Evolutionary conservation across 1,284 basidiomycete species (phyloP).

Genomic region (Melampsora medusae): DNA sequence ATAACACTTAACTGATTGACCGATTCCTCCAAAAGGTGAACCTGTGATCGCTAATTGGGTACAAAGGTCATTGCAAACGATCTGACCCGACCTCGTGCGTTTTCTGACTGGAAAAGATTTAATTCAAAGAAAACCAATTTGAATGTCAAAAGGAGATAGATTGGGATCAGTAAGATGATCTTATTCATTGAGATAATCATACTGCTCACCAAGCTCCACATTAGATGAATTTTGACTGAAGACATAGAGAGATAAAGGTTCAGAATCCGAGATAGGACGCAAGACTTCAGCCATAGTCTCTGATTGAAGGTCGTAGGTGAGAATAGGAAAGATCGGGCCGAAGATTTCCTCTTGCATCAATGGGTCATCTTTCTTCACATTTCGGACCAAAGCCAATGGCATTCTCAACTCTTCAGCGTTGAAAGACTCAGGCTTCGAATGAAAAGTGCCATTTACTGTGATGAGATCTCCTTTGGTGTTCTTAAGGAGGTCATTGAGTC

Average conservation of each 20-base stretch:
- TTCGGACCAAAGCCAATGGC: constrained; percentile 53
- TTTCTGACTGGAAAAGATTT: constrained; percentile 21
- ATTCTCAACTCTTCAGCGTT: constrained; percentile 48
- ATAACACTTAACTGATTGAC: constrained; percentile 47
- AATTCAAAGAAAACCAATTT: neutral
- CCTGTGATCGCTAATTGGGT: constrained; percentile 52
- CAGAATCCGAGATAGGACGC: constrained; percentile 54
- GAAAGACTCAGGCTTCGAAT: constrained; percentile 34
- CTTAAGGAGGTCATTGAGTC: constrained; percentile 52
- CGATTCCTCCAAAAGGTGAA: constrained; percentile 49
- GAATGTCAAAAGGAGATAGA: too few species aligned
- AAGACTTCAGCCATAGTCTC: constrained; percentile 49
- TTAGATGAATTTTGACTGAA: constrained; percentile 52
- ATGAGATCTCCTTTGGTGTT: constrained; percentile 55
- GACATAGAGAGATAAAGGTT: constrained; percentile 56
- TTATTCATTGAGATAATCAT: too few species aligned
- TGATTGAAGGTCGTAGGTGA: constrained; percentile 41
- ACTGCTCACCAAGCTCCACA: constrained; percentile 48
- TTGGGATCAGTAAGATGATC: too few species aligned
- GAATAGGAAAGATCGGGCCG: constrained; percentile 56
- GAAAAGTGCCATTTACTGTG: constrained; percentile 48
- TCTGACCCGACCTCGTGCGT: constrained; percentile 40
- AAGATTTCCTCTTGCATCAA: constrained; percentile 57
- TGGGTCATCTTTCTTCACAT: constrained; percentile 53
- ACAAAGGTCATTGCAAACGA: constrained; percentile 51